Percentiles rank a stretch among this genome's conserved stretches.
Evolutionary conservation across 2,329 filamentous ascomycete genomes (phyloP).

Genomic region (Sarocladium brachiariae): DNA sequence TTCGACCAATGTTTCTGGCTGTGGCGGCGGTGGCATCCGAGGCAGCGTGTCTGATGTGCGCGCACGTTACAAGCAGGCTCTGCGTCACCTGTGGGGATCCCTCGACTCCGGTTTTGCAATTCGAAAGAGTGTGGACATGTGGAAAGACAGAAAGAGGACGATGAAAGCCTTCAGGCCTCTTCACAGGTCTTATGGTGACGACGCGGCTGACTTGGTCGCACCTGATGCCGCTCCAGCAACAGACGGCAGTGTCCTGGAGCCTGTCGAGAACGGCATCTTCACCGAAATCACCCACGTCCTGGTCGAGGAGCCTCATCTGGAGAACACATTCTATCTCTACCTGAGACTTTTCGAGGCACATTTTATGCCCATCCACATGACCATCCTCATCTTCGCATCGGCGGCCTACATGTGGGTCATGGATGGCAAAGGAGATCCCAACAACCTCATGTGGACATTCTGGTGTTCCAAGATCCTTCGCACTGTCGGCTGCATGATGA

Average conservation of each 20-base stretch:
- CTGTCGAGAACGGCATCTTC: constrained; percentile 44
- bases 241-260: neutral
- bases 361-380: constrained; percentile 63
- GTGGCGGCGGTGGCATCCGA: constrained; percentile 43
- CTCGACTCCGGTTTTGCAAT: constrained; percentile 62
- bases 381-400: constrained; percentile 56
- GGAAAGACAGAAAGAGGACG: constrained; percentile 50
- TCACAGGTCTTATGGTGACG: constrained; percentile 40
- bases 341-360: constrained; percentile 69
- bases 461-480: constrained; percentile 53
- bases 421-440: constrained; percentile 41
- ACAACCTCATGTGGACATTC: constrained; percentile 53
- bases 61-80: constrained; percentile 64
- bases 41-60: constrained; percentile 51
- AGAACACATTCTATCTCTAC: constrained; percentile 50
- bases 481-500: constrained; percentile 53
- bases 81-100: constrained; percentile 71
- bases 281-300: constrained; percentile 47
- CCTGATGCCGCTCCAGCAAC: neutral
- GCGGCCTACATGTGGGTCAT: constrained; percentile 52
- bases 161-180: constrained; percentile 48
- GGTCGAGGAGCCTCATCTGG: constrained; percentile 45
- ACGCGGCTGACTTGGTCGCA: constrained; percentile 29
- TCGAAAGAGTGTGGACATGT: constrained; percentile 50
- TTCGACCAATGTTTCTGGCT: constrained; percentile 63